Evolutionary conservation across 805 yeast species (phyloP), one percentile per base, ranked within the genome.

Genomic region (Pichia membranifaciens): DNA sequence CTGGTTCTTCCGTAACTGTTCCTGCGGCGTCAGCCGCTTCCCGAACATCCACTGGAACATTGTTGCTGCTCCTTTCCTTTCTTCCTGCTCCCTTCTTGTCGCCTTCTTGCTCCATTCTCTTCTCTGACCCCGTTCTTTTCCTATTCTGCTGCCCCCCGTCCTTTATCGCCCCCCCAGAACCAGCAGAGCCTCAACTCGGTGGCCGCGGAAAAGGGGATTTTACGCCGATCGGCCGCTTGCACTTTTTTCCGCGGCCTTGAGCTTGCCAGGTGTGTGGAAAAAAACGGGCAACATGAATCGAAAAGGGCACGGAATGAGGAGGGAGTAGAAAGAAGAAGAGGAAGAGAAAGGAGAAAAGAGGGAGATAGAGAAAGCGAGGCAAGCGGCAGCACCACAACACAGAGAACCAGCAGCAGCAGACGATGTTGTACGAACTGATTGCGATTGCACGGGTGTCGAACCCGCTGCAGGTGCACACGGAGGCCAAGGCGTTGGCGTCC

Each of bases 41-140:
- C 99, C 99, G 69, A 93, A 93, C 23, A 87, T 88, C 98, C 98
- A 93, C 60, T 90, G 95, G 55, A 93, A 78, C 57, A 84, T 64
- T 17, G 9, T 15, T 33, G 36, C 36, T 12, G 36, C 8, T n/a
- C 13, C n/a, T 33, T 12, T 33, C 36, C 13, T 33, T 17, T 33
- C 36, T 33, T 29, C 33, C 33, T 15, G 13, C 33, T 29, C 33
- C 13, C 37, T 34, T 34, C 17, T 7, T n/a, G n/a, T n/a, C n/a
- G n/a, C n/a, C n/a, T 16, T 12, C 23, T 23, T 36, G 20, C 20
- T 23, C 20, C 8, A 7, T n/a, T 16, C 20, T 4, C 20, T 13
- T 36, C 23, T 36, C 23, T 16, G 20, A 16, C 15, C 13, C 37
- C 13, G 29, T 10, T 25, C 10, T 10, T 25, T 25, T 10, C 29